Evolutionary conservation across 208 protist species (phyloP).

Genomic region (Crithidia sp.): DNA sequence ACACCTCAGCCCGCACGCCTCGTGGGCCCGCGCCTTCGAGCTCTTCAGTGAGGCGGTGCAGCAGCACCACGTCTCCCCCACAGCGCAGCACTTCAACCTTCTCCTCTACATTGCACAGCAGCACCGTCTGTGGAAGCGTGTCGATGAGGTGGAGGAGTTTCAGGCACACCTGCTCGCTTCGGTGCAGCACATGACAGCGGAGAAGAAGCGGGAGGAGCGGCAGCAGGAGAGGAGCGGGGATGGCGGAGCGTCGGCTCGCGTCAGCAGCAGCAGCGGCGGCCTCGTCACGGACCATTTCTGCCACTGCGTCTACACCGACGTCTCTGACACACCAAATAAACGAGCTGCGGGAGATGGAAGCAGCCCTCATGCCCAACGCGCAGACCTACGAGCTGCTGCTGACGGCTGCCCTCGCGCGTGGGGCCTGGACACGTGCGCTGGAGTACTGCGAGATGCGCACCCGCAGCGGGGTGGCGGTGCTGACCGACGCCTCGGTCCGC

Average conservation of each 20-base stretch:
- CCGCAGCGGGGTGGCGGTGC: slow-evolving; percentile 32
- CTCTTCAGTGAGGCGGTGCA: slow-evolving; percentile 65
- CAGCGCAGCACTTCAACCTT: slow-evolving; percentile 75
- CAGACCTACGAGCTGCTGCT: slow-evolving; percentile 79
- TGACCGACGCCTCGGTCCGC: slow-evolving; percentile 50
- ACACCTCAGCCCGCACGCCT: not conserved
- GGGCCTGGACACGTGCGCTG: slow-evolving; percentile 54
- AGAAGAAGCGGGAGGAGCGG: slow-evolving; percentile 25
- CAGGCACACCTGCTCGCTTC: slow-evolving; percentile 49
- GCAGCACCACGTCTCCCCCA: slow-evolving; percentile 59
- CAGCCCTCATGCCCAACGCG: slow-evolving; percentile 52
- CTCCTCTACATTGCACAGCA: slow-evolving; percentile 60
- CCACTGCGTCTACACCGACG: not conserved
- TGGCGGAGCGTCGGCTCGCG: too few relatives aligned
- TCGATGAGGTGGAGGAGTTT: slow-evolving; percentile 60
- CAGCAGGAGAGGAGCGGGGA: not conserved
- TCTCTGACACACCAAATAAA: slow-evolving; percentile 18
- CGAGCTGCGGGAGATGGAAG: slow-evolving; percentile 40
- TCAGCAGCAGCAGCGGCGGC: not conserved
- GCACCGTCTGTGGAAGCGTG: slow-evolving; percentile 52
- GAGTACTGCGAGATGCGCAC: slow-evolving; percentile 50
- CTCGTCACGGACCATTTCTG: not conserved
- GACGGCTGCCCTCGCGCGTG: slow-evolving; percentile 44
- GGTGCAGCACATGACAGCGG: slow-evolving; percentile 28
- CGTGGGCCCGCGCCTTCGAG: slow-evolving; percentile 55